Base-by-base conservation (phyloP, 371 early-diverging fungal species). In the Rhizopus stolonifer region DNA sequence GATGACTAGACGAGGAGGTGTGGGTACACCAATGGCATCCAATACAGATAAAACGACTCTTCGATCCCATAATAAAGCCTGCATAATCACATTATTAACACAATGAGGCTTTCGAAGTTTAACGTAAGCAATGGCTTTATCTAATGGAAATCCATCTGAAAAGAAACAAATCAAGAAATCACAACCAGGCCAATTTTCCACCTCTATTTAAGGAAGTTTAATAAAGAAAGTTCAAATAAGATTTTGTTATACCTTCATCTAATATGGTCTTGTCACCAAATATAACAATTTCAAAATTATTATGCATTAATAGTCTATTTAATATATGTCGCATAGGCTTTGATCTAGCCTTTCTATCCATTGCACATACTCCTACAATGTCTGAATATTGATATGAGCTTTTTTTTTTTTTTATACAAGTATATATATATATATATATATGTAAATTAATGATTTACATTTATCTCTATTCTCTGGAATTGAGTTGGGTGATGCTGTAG, bases 121-220 rank as follows among this genome's bases (percentile, higher is more conserved):
- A 10, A 88, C 87, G 63, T 99, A 99, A 32, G 85, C 74, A 40
- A 93, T 87, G 0, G 98, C 96, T 71, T 98, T 98, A 23, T 91
- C 81, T 23, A 99, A 75, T 1, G 99, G 99, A 58, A 99, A 98
- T 23, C 95, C 98, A 23, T 70, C 84, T 5, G 95, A 94, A 70
- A 95, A 98, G 75, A 99, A 99, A 11, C 96, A 90, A 25, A 99
- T 89, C 61, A 99, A 79, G 61, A 98, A 93, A 72, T 99, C 97
- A 70, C 98, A 96, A 1, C 79, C 74, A 5, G 99, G 99, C 99
- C 99, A 98, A 52, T 84, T 80, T 29, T 90, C 89, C 23, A 91
- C 82, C 46, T 83, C 92, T 90, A 21, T 50, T 46, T 32, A n/a
- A n/a, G 21, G 4, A 11, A 10, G 23, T 38, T 22, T 34, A 5